These are phyloP conservation scores for Saccharomyces kudriavzevii DNA, from an alignment of 805 yeast species.

Conservation along the genomic window DNA sequence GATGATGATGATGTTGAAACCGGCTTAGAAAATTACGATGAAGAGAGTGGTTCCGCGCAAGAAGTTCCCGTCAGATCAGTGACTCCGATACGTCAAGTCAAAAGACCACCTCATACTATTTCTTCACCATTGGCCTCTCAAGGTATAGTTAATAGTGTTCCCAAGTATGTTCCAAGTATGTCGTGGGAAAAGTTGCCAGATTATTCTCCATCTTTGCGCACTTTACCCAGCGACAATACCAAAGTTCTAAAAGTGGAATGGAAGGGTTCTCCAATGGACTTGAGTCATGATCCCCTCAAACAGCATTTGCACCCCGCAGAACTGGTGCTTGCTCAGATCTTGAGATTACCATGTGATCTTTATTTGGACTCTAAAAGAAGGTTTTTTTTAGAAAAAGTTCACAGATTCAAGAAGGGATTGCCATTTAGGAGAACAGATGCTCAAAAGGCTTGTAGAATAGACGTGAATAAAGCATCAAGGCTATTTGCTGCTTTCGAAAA, in stretches of 20 bases:
- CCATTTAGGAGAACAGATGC: slow-evolving; percentile 94
- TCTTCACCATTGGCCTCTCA: slow-evolving; percentile 22
- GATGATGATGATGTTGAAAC: not conserved
- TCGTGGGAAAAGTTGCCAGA: slow-evolving; percentile 69
- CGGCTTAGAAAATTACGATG: not conserved
- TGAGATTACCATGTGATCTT: slow-evolving; percentile 77
- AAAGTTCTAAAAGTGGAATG: slow-evolving; percentile 82
- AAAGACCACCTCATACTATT: slow-evolving; percentile 19
- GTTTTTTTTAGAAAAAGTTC: slow-evolving; percentile 79
- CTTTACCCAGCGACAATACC: slow-evolving; percentile 54
- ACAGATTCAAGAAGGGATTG: slow-evolving; percentile 52
- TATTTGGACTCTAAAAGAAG: slow-evolving; percentile 75
- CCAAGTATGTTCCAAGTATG: slow-evolving; percentile 33
- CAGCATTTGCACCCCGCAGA: slow-evolving; percentile 83
- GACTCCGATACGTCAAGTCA: slow-evolving; percentile 20
- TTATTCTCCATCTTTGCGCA: slow-evolving; percentile 57
- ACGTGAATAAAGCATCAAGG: slow-evolving; percentile 89
- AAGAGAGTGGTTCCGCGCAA: not conserved
- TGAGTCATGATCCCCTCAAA: slow-evolving; percentile 63
- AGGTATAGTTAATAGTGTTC: slow-evolving; percentile 19
- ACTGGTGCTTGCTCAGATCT: slow-evolving; percentile 67
- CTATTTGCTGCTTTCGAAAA: slow-evolving; percentile 80
- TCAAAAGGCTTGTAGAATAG: slow-evolving; percentile 92
- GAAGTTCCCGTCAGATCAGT: slow-evolving; percentile 8
- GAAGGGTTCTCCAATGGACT: slow-evolving; percentile 96